These are phyloP conservation scores for Pseudogymnoascus verrucosus DNA, from an alignment of 2,329 filamentous ascomycete genomes.

Conservation along the genomic window DNA sequence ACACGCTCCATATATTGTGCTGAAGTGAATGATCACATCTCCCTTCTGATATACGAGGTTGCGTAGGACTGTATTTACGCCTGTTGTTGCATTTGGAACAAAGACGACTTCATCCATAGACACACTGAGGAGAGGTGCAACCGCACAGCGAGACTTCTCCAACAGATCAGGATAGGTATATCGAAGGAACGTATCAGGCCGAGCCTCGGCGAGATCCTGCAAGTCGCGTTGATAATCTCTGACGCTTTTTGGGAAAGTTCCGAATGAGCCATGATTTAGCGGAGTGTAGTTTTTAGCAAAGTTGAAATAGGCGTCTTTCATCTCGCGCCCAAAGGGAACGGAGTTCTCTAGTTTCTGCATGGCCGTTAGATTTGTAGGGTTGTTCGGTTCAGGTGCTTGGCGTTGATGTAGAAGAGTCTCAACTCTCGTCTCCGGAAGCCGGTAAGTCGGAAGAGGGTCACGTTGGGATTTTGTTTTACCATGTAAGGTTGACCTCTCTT, in stretches of 20 bases:
- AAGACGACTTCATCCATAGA: constrained; percentile 62
- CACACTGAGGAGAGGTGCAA: constrained; percentile 59
- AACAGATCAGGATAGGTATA: constrained; percentile 56
- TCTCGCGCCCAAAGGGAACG: constrained; percentile 18
- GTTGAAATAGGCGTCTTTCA: constrained; percentile 19
- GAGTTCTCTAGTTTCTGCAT: background rate
- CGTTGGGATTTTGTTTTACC: background rate
- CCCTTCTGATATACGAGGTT: constrained; percentile 56
- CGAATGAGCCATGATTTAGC: constrained; percentile 58
- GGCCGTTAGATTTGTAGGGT: background rate
- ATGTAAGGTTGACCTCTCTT: no score
- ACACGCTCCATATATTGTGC: constrained; percentile 70
- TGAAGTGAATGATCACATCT: constrained; percentile 72
- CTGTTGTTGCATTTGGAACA: constrained; percentile 71
- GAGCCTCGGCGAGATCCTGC: constrained; percentile 58
- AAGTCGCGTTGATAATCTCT: constrained; percentile 54
- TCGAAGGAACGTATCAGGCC: constrained; percentile 68
- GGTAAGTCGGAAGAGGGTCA: background rate
- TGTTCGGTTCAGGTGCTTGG: background rate
- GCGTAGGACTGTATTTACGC: constrained; percentile 67
- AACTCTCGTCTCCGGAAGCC: background rate
- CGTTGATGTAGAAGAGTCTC: background rate
- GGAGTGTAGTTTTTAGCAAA: constrained; percentile 21
- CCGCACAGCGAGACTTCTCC: constrained; percentile 52
- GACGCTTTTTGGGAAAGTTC: constrained; percentile 60